These are phyloP conservation scores for Talaromyces sp. DNA, from an alignment of 2,329 filamentous ascomycete species.

Conservation along the genomic window DNA sequence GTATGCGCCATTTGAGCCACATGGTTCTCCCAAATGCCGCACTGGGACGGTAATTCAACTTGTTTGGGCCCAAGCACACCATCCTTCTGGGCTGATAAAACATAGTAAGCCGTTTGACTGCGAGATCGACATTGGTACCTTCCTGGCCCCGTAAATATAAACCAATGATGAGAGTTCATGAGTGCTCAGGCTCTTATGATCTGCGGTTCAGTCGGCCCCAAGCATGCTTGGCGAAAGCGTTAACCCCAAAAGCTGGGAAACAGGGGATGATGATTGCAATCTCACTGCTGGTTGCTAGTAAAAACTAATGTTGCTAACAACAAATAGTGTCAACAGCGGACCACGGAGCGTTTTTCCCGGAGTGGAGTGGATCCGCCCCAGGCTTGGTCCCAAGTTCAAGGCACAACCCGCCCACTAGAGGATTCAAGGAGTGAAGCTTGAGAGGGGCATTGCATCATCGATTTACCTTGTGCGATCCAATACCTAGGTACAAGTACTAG, in stretches of 20 bases:
- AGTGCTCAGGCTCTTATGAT: slow-evolving; percentile 12
- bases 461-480: neutral
- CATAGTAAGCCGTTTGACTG: neutral
- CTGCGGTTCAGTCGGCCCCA: slow-evolving; percentile 6
- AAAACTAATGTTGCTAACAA: slow-evolving; percentile 4
- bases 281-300: neutral
- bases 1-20: slow-evolving; percentile 4
- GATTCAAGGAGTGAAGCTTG: neutral
- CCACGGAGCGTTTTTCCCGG: neutral
- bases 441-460: slow-evolving; percentile 2
- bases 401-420: neutral
- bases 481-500: no score
- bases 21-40: slow-evolving; percentile 11
- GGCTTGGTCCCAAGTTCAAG: neutral
- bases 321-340: slow-evolving; percentile 35
- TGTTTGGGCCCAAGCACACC: slow-evolving; percentile 7
- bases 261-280: slow-evolving; percentile 7
- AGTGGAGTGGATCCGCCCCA: neutral
- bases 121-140: slow-evolving; percentile 14
- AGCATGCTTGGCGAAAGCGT: slow-evolving; percentile 3
- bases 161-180: slow-evolving; percentile 4
- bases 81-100: slow-evolving; percentile 1
- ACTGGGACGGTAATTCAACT: neutral
- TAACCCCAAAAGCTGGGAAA: neutral
- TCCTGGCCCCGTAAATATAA: neutral